A percentile compares a stretch with the other conserved stretches of the same genome.
Conservation (phyloP, 2,329 filamentous ascomycete species). For the Sphaerulina populicola region DNA sequence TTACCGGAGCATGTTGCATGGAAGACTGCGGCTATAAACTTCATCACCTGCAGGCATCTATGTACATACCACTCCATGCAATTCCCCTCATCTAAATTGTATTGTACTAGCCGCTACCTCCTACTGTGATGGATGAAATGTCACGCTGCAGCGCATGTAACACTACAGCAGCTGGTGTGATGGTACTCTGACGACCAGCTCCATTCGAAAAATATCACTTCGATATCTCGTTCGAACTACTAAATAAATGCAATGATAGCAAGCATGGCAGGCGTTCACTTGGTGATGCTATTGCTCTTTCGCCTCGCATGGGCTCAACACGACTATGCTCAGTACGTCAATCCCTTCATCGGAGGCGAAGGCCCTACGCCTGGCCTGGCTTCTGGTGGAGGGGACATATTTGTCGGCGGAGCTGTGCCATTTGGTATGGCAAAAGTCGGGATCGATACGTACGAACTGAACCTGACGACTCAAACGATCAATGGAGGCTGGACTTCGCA, state of each 20-base stretch:
- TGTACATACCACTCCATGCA: background rate
- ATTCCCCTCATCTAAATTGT: background rate
- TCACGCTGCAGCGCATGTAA: background rate
- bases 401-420: slow-evolving; percentile 37
- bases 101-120: too few species aligned
- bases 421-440: slow-evolving; percentile 41
- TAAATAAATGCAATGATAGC: background rate
- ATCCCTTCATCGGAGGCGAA: slow-evolving; percentile 45
- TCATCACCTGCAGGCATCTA: background rate
- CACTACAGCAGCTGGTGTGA: background rate
- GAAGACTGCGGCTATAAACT: background rate
- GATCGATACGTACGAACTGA: slow-evolving; percentile 35
- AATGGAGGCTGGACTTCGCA: slow-evolving; percentile 37
- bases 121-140: background rate
- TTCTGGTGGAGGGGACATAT: slow-evolving; percentile 40
- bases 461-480: slow-evolving; percentile 31
- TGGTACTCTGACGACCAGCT: background rate
- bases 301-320: slow-evolving; percentile 12
- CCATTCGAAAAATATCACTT: background rate
- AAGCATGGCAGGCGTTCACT: background rate
- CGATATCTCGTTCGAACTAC: background rate
- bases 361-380: slow-evolving; percentile 40
- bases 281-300: background rate
- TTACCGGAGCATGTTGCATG: background rate
- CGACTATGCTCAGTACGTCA: slow-evolving; percentile 41